These are phyloP conservation scores for Zygosaccharomyces pseudobailii DNA, from an alignment of 1,139 yeast genomes.

Conservation along the genomic window DNA sequence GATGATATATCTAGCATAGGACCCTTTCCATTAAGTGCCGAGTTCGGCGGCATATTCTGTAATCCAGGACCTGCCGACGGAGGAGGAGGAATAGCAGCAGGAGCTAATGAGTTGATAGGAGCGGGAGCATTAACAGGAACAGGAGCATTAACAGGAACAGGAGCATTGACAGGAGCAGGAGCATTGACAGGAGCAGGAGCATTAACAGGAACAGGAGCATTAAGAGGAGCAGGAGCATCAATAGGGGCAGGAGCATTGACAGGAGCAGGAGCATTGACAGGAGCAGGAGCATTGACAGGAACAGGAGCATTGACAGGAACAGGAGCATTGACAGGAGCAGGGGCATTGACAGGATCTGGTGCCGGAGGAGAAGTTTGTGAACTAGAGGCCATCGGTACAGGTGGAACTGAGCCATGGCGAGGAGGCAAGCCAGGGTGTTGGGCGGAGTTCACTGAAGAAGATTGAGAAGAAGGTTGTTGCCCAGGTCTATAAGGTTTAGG, in stretches of 20 bases:
- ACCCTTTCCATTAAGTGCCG: neutral
- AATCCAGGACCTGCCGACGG: neutral
- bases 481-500: slow-evolving; percentile 28
- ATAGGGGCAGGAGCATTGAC: too few species aligned
- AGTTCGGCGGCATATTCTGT: neutral
- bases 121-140: too few species aligned
- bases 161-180: too few species aligned
- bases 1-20: slow-evolving; percentile 5
- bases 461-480: neutral
- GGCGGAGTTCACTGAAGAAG: slow-evolving; percentile 4
- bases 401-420: slow-evolving; percentile 3
- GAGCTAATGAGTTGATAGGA: too few species aligned
- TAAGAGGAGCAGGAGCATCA: too few species aligned
- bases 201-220: too few species aligned
- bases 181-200: too few species aligned
- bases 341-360: neutral
- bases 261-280: too few species aligned
- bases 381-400: neutral
- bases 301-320: too few species aligned
- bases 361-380: neutral
- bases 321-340: too few species aligned
- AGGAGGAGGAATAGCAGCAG: neutral
- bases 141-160: too few species aligned
- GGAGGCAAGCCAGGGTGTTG: slow-evolving; percentile 11
- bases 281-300: too few species aligned